Evolutionary conservation across 257 asterid species (phyloP), one percentile per base, ranked within the genome.

Genomic region (Schizonepeta tenuifolia): DNA sequence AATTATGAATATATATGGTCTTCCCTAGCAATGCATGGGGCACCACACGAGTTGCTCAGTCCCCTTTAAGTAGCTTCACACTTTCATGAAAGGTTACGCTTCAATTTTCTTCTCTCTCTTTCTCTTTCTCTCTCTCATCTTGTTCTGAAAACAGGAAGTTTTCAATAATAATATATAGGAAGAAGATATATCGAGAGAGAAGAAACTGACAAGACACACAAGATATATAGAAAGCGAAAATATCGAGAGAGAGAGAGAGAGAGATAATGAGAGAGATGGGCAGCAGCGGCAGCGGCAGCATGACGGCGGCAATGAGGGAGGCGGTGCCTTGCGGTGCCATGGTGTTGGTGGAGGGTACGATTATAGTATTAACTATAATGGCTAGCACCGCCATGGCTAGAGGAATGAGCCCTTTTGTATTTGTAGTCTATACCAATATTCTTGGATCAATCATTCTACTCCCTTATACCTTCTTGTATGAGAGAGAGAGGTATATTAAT

Each of bases 401-500:
- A 67, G 95, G 96, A 38, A 84, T 84, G 85, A 90, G 95, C 77
- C 89, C 96, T 61, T 88, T 68, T 60, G 93, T 90, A 1, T 90
- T 90, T 51, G 97, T 88, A 62, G 97, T 86, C 54, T 88, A 86
- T 50, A 86, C 97, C 0, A 88, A 90, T 80, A 85, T 83, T 72
- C 87, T 90, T 81, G 90, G 81, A 69, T 85, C 93, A 0, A 50
- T 90, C 35, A 65, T 90, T 33, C 87, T 90, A 10, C 80, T 86
- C 10, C 87, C 84, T 49, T 82, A 59, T 77, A 79, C 83, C 17
- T 83, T 76, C 79, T 31, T 73, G 6, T 77, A 53, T 64, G 65
- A 83, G 31, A 61, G 62, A 67, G 75, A 89, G 60, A 79, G 83
- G 96, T 89, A 64, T 38, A 38, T 2, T 6, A 36, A 9, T 36